Base-by-base conservation (phyloP, 2,329 filamentous ascomycete species). In the Mycocentrospora acerina region DNA sequence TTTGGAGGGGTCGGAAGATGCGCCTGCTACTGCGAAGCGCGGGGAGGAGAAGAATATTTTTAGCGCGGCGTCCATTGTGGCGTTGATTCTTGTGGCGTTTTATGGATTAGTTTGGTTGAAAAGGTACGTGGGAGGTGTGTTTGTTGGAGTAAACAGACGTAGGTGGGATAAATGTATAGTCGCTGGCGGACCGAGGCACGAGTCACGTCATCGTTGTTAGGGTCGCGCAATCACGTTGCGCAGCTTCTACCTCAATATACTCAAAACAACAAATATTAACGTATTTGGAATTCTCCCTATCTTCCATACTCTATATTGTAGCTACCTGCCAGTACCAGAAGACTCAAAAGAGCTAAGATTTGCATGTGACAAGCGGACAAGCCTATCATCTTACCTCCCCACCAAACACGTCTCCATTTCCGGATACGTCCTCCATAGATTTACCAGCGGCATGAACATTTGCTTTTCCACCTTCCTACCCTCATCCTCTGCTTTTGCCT, bases 1-100 rank as follows among this genome's bases (percentile, higher is more conserved):
- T 68, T 95, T 96, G 62, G 76, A 73, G 27, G 86, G 76, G 69
- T 95, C 89, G 35, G 86, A 87, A 64, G 86, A 91, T 25, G 91
- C 91, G 57, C 91, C 91, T 14, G 90, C 89, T 18, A 96, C 91
- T 42, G 91, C 90, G 66, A 91, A 95, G 51, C 79, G 76, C 17
- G 85, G 80, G 7, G 85, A 85, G 3, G 81, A 77, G 73, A 96
- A 95, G 77, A 96, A 96, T 10, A 77, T 76, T 48, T 81, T 82
- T 30, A 89, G 83, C 30, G 85, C 80, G 31, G 81, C 76, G 63
- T 90, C 83, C 72, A 86, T 87, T 60, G 11, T 33, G 33, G 29
- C 25, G 24, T 4, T 13, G 14, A 19, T n/a, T n/a, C n/a, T n/a
- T n/a, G n/a, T n/a, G n/a, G n/a, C n/a, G n/a, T n/a, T n/a, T n/a